phyloP scores from a whole-genome alignment of 805 yeast species.

The Yamadazyma olivae region DNA sequence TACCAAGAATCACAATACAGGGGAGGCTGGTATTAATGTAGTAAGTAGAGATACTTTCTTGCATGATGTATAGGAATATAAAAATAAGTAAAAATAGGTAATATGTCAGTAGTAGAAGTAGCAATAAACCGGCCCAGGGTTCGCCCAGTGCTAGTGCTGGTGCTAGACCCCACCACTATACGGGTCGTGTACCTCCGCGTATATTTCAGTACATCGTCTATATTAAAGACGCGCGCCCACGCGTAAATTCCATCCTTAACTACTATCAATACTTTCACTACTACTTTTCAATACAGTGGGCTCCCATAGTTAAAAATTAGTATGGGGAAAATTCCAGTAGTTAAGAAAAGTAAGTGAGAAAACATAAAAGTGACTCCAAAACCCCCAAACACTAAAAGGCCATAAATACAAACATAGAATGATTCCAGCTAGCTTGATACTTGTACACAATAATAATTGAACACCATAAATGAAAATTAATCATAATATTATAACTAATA shows the following conservation, averaged over 20 bases:
- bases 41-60: conserved; percentile 2
- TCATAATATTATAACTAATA: no score
- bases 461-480: no score
- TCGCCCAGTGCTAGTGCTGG: no score
- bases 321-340: neutral
- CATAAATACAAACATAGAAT: no score
- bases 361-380: no score
- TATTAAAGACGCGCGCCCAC: conserved; percentile 4
- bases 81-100: conserved; percentile 1
- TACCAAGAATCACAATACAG: conserved; percentile 44
- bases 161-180: no score
- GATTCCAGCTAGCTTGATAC: no score
- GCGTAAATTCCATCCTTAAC: conserved; percentile 12
- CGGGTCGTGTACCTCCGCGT: no score
- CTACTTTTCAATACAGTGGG: neutral
- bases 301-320: neutral
- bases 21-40: conserved; percentile 46
- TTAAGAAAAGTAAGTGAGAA: conserved; percentile 1
- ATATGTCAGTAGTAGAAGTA: conserved; percentile 3
- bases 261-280: conserved; percentile 5
- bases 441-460: no score
- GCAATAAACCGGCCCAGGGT: no score
- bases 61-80: conserved; percentile 1
- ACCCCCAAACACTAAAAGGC: no score
- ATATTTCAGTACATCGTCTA: no score